These are phyloP conservation scores for Exophiala phaeomuriformis DNA, from an alignment of 2,329 filamentous ascomycete species.

Conservation along the genomic window DNA sequence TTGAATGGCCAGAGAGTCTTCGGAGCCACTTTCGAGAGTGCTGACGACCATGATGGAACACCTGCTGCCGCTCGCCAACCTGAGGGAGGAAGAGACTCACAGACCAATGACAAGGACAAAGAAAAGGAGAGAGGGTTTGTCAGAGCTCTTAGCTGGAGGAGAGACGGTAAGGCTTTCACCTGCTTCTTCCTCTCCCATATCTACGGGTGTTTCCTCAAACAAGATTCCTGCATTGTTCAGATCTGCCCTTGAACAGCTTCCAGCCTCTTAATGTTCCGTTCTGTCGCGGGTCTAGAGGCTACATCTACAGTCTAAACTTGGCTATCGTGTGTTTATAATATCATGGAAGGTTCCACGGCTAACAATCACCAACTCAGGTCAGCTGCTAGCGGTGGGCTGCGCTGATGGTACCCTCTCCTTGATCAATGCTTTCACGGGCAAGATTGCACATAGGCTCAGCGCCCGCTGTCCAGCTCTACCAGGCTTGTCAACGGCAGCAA, in stretches of 20 bases:
- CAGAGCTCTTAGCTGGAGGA: conserved; percentile 53
- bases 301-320: no score
- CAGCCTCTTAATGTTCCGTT: no score
- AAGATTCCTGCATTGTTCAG: no score
- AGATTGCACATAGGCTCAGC: conserved; percentile 57
- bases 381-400: conserved; percentile 75
- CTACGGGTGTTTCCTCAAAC: background rate
- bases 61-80: conserved; percentile 15
- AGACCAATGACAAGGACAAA: conserved; percentile 12
- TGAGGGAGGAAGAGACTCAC: background rate
- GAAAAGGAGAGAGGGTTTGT: conserved; percentile 30
- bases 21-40: conserved; percentile 33
- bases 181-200: background rate
- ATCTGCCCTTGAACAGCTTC: background rate
- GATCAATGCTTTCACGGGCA: conserved; percentile 71
- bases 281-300: no score
- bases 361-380: conserved; percentile 43
- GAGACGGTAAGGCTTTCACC: conserved; percentile 48
- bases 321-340: background rate
- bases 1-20: conserved; percentile 67
- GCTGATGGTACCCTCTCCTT: conserved; percentile 71
- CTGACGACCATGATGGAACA: conserved; percentile 32
- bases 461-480: background rate
- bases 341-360: background rate
- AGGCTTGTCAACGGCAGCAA: background rate